phyloP scores from a whole-genome alignment of 495 filamentous ascomycete genomes.

The Penicillium alfredii region DNA sequence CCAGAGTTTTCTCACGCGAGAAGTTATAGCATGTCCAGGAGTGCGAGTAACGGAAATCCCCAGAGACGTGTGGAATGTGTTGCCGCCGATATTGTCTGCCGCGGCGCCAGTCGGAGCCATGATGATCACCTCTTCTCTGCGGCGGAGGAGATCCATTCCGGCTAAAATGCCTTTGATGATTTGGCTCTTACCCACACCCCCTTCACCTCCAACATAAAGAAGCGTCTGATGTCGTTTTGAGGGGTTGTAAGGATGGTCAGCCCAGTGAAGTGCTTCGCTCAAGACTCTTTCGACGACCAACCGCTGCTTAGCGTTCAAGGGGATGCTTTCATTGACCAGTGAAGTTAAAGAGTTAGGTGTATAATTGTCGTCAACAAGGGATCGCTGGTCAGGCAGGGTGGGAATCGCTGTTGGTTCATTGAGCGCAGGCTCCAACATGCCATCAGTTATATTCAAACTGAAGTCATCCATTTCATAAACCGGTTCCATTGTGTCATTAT shows the following conservation, averaged over 20 bases:
- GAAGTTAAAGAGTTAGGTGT: background rate
- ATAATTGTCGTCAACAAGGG: no score
- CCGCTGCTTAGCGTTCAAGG: conserved; percentile 4
- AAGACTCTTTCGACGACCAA: conserved; percentile 4
- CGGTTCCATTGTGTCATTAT: no score
- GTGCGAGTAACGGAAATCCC: conserved; percentile 3
- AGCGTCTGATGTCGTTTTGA: conserved; percentile 1
- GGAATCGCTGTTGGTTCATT: no score
- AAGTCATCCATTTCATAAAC: no score
- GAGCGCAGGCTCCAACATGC: no score
- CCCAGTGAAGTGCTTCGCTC: conserved; percentile 1
- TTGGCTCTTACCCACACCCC: conserved; percentile 5
- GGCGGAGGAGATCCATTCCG: conserved; percentile 5
- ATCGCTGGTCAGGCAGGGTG: no score
- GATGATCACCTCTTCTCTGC: conserved; percentile 4
- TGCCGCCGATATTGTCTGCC: conserved; percentile 4
- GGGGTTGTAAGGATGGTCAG: conserved; percentile 3
- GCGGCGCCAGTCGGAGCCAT: conserved; percentile 3
- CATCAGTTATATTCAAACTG: no score
- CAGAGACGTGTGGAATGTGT: conserved; percentile 4
- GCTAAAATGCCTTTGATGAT: conserved; percentile 5
- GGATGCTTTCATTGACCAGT: background rate
- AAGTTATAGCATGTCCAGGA: background rate
- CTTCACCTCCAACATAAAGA: conserved; percentile 4
- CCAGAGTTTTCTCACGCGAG: conserved; percentile 2